Percentiles rank a stretch among this genome's conserved stretches.
These are phyloP conservation scores for Mangifera indica DNA, from an alignment of 345 rosid genomes.

Conservation along the genomic window DNA sequence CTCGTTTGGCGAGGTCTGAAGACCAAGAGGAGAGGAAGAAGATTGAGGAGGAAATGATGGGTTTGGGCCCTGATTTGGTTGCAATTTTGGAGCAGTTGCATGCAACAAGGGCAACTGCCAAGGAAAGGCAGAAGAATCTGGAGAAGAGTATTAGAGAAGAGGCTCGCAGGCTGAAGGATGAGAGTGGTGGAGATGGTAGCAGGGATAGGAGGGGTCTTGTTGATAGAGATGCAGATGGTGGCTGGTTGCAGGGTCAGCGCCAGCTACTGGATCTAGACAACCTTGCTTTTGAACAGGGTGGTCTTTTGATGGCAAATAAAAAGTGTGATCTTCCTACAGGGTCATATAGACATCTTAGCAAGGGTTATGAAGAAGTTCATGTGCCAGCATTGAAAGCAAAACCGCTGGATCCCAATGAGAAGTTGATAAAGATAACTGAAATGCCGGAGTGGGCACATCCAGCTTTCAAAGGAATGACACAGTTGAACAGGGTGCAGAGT, in stretches of 20 bases:
- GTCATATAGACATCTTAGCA: constrained; percentile 56
- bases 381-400: constrained; percentile 74
- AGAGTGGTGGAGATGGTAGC: constrained; percentile 62
- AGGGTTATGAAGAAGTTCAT: constrained; percentile 94
- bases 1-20: constrained; percentile 88
- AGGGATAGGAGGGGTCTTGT: constrained; percentile 55
- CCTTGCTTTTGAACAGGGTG: constrained; percentile 84
- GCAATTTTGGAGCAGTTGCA: constrained; percentile 89
- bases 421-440: constrained; percentile 69
- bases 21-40: constrained; percentile 74
- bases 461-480: constrained; percentile 89
- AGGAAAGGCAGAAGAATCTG: constrained; percentile 88
- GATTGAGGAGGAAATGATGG: constrained; percentile 84
- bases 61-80: constrained; percentile 63
- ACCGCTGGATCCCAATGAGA: constrained; percentile 58
- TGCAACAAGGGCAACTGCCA: constrained; percentile 89
- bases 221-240: constrained; percentile 71
- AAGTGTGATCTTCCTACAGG: constrained; percentile 84
- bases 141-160: constrained; percentile 95
- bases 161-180: constrained; percentile 88
- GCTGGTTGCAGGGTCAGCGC: constrained; percentile 80
- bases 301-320: constrained; percentile 83
- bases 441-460: constrained; percentile 95
- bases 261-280: constrained; percentile 81
- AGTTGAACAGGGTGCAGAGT: constrained; percentile 92